Evolutionary conservation across 2,329 filamentous ascomycete species (phyloP).

Genomic region (Xylaria digitata): DNA sequence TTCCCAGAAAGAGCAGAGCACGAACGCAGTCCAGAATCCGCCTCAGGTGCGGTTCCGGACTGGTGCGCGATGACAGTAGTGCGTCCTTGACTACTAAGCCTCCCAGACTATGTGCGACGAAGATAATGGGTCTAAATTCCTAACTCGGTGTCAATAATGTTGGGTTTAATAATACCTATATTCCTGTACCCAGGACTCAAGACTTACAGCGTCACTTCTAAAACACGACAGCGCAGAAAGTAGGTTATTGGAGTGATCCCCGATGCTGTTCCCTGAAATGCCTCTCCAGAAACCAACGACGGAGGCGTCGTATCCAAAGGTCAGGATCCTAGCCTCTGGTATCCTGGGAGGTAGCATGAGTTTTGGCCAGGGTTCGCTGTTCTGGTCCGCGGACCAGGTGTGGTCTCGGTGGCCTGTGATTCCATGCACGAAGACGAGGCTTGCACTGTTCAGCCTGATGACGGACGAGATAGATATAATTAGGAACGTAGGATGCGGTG

Average conservation of each 20-base stretch:
- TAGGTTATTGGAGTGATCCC: no score
- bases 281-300: constrained; percentile 6
- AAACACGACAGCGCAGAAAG: background rate
- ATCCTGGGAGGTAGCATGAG: constrained; percentile 13
- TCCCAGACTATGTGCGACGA: constrained; percentile 27
- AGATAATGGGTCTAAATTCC: constrained; percentile 21
- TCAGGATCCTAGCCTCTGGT: constrained; percentile 25
- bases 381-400: constrained; percentile 21
- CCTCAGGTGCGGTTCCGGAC: constrained; percentile 17
- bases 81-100: constrained; percentile 29
- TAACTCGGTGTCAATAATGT: no score
- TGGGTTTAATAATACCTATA: no score
- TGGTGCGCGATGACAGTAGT: constrained; percentile 16
- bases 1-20: constrained; percentile 25
- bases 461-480: no score
- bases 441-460: no score
- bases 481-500: no score
- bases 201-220: no score
- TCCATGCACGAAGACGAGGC: constrained; percentile 27
- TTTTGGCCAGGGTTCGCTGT: constrained; percentile 19
- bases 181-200: no score
- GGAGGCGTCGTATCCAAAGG: constrained; percentile 29
- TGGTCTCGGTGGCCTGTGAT: constrained; percentile 24
- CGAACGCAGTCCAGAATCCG: constrained; percentile 11
- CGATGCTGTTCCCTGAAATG: background rate